Conservation (phyloP, 805 yeast species). For the Spathaspora girioi region DNA sequence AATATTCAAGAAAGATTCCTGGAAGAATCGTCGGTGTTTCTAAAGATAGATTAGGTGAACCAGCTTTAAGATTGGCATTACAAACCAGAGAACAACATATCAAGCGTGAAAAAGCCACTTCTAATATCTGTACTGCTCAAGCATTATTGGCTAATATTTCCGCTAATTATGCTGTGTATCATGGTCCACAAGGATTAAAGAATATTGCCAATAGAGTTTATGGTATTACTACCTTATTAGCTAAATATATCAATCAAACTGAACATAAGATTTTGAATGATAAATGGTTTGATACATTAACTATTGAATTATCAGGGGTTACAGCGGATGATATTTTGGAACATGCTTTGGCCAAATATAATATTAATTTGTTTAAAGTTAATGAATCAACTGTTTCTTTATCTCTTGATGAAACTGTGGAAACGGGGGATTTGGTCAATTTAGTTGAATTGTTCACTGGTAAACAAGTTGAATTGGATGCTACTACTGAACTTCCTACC, state of each 20-base stretch:
- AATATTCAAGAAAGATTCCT: slow-evolving; percentile 87
- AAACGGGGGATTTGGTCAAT: slow-evolving; percentile 53
- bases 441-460: slow-evolving; percentile 62
- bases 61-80: slow-evolving; percentile 87
- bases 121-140: slow-evolving; percentile 97
- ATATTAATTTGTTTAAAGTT: slow-evolving; percentile 75
- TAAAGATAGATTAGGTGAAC: slow-evolving; percentile 84
- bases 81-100: slow-evolving; percentile 99
- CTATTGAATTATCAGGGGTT: slow-evolving; percentile 51
- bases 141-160: slow-evolving; percentile 94
- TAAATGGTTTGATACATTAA: slow-evolving; percentile 84
- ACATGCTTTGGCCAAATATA: slow-evolving; percentile 55
- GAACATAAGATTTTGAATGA: slow-evolving; percentile 51
- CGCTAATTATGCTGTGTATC: slow-evolving; percentile 94
- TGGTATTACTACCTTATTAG: slow-evolving; percentile 71
- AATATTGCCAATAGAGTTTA: slow-evolving; percentile 75
- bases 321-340: slow-evolving; percentile 54
- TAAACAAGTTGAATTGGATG: slow-evolving; percentile 7
- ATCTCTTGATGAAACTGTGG: slow-evolving; percentile 89
- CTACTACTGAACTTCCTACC: slow-evolving; percentile 38
- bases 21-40: slow-evolving; percentile 94
- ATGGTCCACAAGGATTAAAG: slow-evolving; percentile 84
- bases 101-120: slow-evolving; percentile 95
- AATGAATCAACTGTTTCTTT: slow-evolving; percentile 59
- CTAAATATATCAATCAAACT: slow-evolving; percentile 44